Evolutionary conservation across 345 rosid species (phyloP).

Genomic region (Hibiscus syriacus): DNA sequence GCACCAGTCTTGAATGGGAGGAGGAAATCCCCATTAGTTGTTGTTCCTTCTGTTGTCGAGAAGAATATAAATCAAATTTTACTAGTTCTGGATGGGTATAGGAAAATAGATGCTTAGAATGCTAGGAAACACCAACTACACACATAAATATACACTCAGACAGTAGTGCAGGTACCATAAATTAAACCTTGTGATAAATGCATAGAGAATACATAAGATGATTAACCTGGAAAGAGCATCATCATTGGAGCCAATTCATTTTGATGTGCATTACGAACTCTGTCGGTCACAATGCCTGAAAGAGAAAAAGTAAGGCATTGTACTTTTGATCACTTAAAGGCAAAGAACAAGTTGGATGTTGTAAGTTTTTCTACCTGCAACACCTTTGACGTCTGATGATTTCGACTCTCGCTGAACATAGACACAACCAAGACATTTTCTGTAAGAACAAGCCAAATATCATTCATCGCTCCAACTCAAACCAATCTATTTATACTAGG

Average conservation of each 20-base stretch:
- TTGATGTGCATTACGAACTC: slow-evolving; percentile 75
- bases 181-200: neutral
- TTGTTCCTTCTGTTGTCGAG: slow-evolving; percentile 81
- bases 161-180: neutral
- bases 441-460: slow-evolving; percentile 31
- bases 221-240: slow-evolving; percentile 93
- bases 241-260: slow-evolving; percentile 68
- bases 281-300: slow-evolving; percentile 78
- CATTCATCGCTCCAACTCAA: slow-evolving; percentile 1
- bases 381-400: slow-evolving; percentile 89
- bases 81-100: neutral
- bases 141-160: neutral
- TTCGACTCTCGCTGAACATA: slow-evolving; percentile 95
- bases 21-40: slow-evolving; percentile 88
- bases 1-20: slow-evolving; percentile 98
- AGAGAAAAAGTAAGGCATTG: slow-evolving; percentile 8
- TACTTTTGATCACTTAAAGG: neutral
- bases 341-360: neutral
- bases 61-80: slow-evolving; percentile 14
- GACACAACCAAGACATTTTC: slow-evolving; percentile 98
- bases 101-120: neutral
- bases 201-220: neutral
- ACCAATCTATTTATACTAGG: neutral
- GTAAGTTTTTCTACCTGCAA: slow-evolving; percentile 60
- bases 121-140: neutral